A percentile compares a stretch with the other conserved stretches of the same genome.
Evolutionary conservation across 768 basidiomycete species (phyloP).

Genomic region (Lactarius sp.): DNA sequence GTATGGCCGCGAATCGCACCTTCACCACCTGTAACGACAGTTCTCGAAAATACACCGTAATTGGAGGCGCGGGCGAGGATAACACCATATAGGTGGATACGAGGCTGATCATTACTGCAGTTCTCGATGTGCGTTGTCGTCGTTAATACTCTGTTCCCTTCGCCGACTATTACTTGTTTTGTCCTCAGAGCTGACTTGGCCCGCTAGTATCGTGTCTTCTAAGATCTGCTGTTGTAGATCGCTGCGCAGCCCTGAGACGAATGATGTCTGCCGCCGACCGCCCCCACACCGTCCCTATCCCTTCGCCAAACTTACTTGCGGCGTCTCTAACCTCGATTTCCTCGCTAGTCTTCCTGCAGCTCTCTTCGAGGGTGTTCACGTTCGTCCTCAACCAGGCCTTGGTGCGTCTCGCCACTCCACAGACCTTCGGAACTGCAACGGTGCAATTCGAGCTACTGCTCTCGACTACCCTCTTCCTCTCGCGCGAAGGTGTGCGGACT

Average conservation of each 20-base stretch:
- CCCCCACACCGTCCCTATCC: not conserved
- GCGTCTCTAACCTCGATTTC: constrained; percentile 46
- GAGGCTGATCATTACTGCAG: no score
- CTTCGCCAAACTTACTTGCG: constrained; percentile 25
- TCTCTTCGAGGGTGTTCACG: constrained; percentile 78
- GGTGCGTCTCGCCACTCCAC: constrained; percentile 76
- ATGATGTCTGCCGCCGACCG: not conserved
- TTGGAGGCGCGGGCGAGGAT: no score
- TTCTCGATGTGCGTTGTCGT: not conserved
- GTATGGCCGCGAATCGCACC: no score
- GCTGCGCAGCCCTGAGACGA: not conserved
- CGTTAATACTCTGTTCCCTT: not conserved
- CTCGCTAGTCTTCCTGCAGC: constrained; percentile 81
- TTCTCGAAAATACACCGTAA: no score
- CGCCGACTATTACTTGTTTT: not conserved
- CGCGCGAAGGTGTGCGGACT: constrained; percentile 89
- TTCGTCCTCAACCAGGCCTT: constrained; percentile 87
- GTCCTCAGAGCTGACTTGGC: not conserved
- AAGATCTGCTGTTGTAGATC: not conserved
- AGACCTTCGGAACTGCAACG: constrained; percentile 82
- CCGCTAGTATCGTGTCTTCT: not conserved
- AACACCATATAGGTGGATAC: no score
- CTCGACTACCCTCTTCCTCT: constrained; percentile 86
- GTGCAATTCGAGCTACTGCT: constrained; percentile 92
- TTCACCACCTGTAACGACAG: no score